A percentile compares a stretch with the other conserved stretches of the same genome.
phyloP scores from a whole-genome alignment of 2,329 filamentous ascomycete genomes.

The Paraphaeosphaeria sporulosa region DNA sequence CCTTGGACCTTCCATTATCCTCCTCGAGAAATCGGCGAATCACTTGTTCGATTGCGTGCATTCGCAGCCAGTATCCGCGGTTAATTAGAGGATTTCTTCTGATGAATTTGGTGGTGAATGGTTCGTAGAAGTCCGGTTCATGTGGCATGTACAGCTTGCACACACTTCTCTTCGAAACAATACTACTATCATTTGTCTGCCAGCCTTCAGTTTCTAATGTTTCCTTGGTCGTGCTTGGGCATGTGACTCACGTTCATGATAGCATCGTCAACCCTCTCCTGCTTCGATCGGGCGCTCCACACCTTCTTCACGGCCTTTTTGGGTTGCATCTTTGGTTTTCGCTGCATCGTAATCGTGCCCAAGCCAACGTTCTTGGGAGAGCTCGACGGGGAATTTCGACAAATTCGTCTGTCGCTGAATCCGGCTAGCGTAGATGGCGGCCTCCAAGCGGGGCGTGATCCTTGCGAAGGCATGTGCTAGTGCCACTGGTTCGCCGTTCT shows the following conservation, averaged over 20 bases:
- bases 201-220: neutral
- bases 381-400: slow-evolving; percentile 4
- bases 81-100: slow-evolving; percentile 89
- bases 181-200: slow-evolving; percentile 85
- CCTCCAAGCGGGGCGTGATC: slow-evolving; percentile 12
- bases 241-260: slow-evolving; percentile 62
- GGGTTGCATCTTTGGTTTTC: slow-evolving; percentile 18
- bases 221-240: neutral
- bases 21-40: slow-evolving; percentile 76
- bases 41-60: slow-evolving; percentile 80
- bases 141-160: slow-evolving; percentile 81
- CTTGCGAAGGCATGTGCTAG: slow-evolving; percentile 11
- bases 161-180: slow-evolving; percentile 92
- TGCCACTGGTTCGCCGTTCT: slow-evolving; percentile 3
- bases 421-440: slow-evolving; percentile 1
- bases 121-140: slow-evolving; percentile 83
- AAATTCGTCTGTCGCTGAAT: slow-evolving; percentile 4
- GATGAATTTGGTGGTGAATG: slow-evolving; percentile 86
- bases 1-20: slow-evolving; percentile 65
- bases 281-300: slow-evolving; percentile 27
- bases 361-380: neutral
- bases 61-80: slow-evolving; percentile 84
- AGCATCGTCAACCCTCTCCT: slow-evolving; percentile 57
- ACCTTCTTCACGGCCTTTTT: slow-evolving; percentile 23
- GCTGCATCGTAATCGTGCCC: neutral